Conservation (phyloP, 1,284 basidiomycete genomes). For the Cronartium quercuum region DNA sequence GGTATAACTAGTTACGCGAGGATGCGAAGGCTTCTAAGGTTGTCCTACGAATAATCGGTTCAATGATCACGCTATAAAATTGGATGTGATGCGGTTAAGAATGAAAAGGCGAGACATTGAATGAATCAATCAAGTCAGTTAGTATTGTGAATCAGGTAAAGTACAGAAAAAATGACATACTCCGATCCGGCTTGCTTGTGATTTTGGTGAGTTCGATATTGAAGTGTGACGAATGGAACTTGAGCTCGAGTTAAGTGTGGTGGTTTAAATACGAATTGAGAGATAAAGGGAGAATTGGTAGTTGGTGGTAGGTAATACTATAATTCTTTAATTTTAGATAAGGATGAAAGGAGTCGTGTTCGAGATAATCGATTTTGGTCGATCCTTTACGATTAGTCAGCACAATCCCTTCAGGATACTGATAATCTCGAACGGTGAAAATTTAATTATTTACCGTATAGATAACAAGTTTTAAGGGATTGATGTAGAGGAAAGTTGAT, state of each 20-base stretch:
- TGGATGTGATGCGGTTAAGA: background rate
- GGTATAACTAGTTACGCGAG: background rate
- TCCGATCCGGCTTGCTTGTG: too few species aligned
- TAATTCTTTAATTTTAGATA: background rate
- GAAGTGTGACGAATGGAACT: too few species aligned
- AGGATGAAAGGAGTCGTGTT: background rate
- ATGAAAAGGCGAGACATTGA: too few species aligned
- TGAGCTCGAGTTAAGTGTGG: too few species aligned
- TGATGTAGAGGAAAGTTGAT: too few species aligned
- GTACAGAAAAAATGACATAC: too few species aligned
- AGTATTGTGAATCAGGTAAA: too few species aligned
- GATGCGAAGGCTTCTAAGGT: background rate
- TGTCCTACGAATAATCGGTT: background rate
- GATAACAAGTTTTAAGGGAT: too few species aligned
- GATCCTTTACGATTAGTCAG: conserved; percentile 2
- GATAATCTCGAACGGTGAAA: background rate
- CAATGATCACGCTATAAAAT: background rate
- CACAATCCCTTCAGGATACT: conserved; percentile 3
- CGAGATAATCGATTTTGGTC: background rate
- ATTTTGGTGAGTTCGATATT: too few species aligned
- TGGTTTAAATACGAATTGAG: too few species aligned
- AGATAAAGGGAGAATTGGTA: background rate
- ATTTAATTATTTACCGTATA: too few species aligned
- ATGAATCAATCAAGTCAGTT: too few species aligned
- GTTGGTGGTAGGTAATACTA: background rate